These are phyloP conservation scores for Papiliotrema flavescens DNA, from an alignment of 1,284 basidiomycete species.

Conservation along the genomic window DNA sequence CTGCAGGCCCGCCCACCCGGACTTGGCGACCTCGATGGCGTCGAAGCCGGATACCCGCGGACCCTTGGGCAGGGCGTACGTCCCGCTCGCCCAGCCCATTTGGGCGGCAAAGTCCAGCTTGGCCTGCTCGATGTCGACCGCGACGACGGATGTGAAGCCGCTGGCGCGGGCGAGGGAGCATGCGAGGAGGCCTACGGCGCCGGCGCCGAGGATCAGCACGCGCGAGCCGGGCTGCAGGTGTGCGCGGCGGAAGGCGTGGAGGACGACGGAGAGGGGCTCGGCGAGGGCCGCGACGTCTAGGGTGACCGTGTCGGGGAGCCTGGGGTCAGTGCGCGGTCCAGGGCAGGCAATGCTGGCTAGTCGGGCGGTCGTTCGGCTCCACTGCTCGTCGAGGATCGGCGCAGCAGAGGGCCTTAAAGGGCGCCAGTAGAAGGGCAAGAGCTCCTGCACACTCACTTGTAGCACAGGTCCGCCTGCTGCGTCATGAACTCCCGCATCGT, in stretches of 20 bases:
- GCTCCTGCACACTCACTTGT: slow-evolving; percentile 66
- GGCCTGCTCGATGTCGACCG: slow-evolving; percentile 77
- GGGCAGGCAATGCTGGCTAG: not conserved
- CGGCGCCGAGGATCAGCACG: slow-evolving; percentile 85
- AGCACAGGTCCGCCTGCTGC: slow-evolving; percentile 77
- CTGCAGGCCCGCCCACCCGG: slow-evolving; percentile 54
- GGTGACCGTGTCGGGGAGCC: slow-evolving; percentile 70
- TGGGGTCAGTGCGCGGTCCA: slow-evolving; percentile 34
- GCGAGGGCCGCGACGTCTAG: slow-evolving; percentile 79
- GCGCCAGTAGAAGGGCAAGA: too few relatives aligned
- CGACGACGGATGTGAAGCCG: slow-evolving; percentile 70
- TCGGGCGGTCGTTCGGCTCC: not conserved
- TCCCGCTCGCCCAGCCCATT: slow-evolving; percentile 72
- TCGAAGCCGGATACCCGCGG: slow-evolving; percentile 57
- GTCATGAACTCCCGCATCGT: slow-evolving; percentile 84
- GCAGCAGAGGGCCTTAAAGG: too few relatives aligned
- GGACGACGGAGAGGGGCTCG: slow-evolving; percentile 84
- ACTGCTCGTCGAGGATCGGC: too few relatives aligned
- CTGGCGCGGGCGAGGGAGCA: slow-evolving; percentile 68
- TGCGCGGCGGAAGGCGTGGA: slow-evolving; percentile 75
- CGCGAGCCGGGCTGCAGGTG: slow-evolving; percentile 59
- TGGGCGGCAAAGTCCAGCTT: slow-evolving; percentile 71
- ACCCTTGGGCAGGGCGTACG: slow-evolving; percentile 61
- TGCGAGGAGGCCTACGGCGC: slow-evolving; percentile 85
- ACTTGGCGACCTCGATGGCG: slow-evolving; percentile 63